Percentiles rank a stretch among this genome's conserved stretches.
phyloP scores from a whole-genome alignment of 2,329 filamentous ascomycete genomes.

The Pyricularia pennisetigena region DNA sequence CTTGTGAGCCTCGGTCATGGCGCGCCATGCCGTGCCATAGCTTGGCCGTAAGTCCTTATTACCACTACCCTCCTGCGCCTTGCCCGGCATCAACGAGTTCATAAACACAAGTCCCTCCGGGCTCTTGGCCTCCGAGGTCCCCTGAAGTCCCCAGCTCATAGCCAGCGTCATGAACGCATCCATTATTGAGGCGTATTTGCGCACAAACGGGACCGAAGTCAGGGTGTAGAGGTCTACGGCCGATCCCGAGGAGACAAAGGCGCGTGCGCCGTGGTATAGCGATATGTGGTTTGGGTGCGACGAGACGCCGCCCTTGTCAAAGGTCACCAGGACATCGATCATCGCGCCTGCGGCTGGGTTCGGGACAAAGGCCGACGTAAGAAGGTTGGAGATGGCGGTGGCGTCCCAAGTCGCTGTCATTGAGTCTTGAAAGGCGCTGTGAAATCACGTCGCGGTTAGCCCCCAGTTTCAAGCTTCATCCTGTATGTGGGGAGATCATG shows the following conservation, averaged over 20 bases:
- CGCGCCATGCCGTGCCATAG: slow-evolving; percentile 56
- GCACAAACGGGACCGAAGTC: slow-evolving; percentile 56
- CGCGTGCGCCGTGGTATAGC: slow-evolving; percentile 69
- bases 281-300: slow-evolving; percentile 90
- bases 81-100: slow-evolving; percentile 36
- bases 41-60: slow-evolving; percentile 30
- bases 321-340: slow-evolving; percentile 82
- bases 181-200: slow-evolving; percentile 74
- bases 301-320: slow-evolving; percentile 75
- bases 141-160: slow-evolving; percentile 15
- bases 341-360: slow-evolving; percentile 41
- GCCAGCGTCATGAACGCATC: slow-evolving; percentile 64
- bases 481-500: neutral
- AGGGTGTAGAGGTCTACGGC: slow-evolving; percentile 84
- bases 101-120: slow-evolving; percentile 59
- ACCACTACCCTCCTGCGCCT: slow-evolving; percentile 37
- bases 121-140: slow-evolving; percentile 23
- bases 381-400: slow-evolving; percentile 56
- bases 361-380: slow-evolving; percentile 66
- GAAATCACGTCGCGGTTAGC: neutral
- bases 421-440: slow-evolving; percentile 70
- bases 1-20: slow-evolving; percentile 83
- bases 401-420: slow-evolving; percentile 75
- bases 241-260: slow-evolving; percentile 62
- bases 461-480: neutral